Conservation (phyloP, 176 grass and related monocot species). For the Chrysopogon serrulatus region DNA sequence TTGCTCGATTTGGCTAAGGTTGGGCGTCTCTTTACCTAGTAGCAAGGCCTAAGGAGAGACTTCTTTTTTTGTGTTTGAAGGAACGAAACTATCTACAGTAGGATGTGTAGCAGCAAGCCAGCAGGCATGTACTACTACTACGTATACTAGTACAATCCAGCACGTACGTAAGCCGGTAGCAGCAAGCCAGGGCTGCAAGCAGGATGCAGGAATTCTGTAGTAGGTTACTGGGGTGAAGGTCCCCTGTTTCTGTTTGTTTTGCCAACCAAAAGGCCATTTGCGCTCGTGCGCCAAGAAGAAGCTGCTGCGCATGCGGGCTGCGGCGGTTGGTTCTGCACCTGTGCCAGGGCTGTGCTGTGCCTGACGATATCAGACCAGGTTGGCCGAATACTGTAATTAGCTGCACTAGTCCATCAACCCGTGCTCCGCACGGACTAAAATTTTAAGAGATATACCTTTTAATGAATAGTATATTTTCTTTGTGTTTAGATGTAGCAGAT, state of each 20-base stretch:
- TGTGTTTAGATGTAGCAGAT: too few species aligned
- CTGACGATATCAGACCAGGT: neutral
- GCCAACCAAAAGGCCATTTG: neutral
- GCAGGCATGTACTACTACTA: too few species aligned
- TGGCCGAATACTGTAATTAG: constrained; percentile 1
- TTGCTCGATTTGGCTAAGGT: constrained; percentile 18
- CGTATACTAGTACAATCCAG: too few species aligned
- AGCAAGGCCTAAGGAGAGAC: neutral
- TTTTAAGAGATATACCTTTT: too few species aligned
- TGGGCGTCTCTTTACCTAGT: neutral
- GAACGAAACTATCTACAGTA: neutral
- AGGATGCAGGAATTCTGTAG: too few species aligned
- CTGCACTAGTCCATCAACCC: too few species aligned
- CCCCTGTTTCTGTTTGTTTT: neutral
- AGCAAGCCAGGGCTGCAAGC: neutral
- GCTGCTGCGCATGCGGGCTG: neutral
- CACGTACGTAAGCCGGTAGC: too few species aligned
- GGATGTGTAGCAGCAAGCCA: neutral
- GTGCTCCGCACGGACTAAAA: too few species aligned
- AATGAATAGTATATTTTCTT: too few species aligned
- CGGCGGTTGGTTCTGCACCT: neutral
- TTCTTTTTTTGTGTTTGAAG: neutral
- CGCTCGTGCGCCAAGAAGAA: neutral
- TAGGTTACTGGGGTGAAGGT: neutral
- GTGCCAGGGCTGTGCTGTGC: too few species aligned